A percentile compares a stretch with the other conserved stretches of the same genome.
Evolutionary conservation across 129 eudicot species (phyloP).

Genomic region (Pittosporum tobira): DNA sequence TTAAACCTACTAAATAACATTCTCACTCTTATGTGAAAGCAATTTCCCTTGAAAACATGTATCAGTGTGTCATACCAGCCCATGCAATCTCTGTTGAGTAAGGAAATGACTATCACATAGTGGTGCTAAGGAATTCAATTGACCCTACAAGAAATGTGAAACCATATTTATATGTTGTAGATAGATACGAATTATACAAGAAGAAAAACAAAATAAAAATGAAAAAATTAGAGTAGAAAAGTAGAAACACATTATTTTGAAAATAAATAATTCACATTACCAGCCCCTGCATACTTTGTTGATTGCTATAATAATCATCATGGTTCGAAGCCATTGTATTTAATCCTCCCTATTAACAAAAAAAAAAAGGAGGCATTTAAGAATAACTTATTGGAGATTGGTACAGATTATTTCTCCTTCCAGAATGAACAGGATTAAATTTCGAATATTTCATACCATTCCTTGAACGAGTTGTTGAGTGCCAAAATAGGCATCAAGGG

Average conservation of each 20-base stretch:
- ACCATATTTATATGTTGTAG: background rate
- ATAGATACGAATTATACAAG: background rate
- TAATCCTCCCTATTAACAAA: conserved; percentile 9
- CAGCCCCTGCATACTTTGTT: conserved; percentile 18
- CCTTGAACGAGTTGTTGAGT: conserved; percentile 17
- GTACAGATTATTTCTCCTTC: background rate
- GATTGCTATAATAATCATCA: conserved; percentile 15
- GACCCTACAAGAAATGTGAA: conserved; percentile 3
- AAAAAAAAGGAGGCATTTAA: background rate
- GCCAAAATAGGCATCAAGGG: conserved; percentile 14
- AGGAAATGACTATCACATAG: conserved; percentile 13
- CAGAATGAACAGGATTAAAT: background rate
- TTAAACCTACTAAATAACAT: background rate
- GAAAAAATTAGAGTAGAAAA: background rate
- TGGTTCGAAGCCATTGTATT: conserved; percentile 2
- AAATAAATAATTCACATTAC: background rate
- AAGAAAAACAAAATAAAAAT: background rate
- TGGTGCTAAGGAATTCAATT: conserved; percentile 10
- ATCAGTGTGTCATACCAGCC: conserved; percentile 4
- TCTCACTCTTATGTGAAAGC: background rate
- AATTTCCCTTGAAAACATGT: background rate
- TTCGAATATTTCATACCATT: conserved; percentile 7
- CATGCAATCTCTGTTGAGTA: conserved; percentile 13
- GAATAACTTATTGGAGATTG: background rate
- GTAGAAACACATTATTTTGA: background rate